Conservation (phyloP, 2,329 filamentous ascomycete species). For the Xylariales sp. region DNA sequence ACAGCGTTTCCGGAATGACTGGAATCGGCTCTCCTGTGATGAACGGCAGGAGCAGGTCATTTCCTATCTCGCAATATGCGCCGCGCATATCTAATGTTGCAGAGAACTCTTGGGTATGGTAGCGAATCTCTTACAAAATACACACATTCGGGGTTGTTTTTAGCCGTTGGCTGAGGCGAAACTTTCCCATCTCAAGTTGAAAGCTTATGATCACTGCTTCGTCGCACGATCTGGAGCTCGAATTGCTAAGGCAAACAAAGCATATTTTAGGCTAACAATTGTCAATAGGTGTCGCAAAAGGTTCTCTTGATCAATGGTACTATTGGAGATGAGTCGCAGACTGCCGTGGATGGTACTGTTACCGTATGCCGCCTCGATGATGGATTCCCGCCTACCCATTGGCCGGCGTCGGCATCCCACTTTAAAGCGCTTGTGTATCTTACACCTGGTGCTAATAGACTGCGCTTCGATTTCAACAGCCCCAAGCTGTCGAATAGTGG, state of each 20-base stretch:
- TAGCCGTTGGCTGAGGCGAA: no score
- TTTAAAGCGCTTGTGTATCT: constrained; percentile 92
- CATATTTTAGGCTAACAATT: constrained; percentile 1
- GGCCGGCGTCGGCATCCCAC: constrained; percentile 84
- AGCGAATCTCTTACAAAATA: no score
- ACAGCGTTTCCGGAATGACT: constrained; percentile 61
- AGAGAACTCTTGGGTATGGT: constrained; percentile 79
- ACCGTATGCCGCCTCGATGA: constrained; percentile 81
- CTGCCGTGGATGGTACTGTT: constrained; percentile 71
- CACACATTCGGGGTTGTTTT: no score
- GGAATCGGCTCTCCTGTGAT: constrained; percentile 53
- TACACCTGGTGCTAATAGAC: constrained; percentile 82
- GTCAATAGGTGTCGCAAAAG: constrained; percentile 78
- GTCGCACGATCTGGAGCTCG: no score
- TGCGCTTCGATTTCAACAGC: constrained; percentile 84
- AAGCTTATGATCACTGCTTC: no score
- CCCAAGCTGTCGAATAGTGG: constrained; percentile 71
- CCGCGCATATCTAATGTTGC: constrained; percentile 74
- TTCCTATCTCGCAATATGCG: constrained; percentile 72
- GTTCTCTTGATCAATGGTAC: constrained; percentile 77
- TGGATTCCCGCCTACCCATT: constrained; percentile 73
- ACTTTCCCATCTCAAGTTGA: no score
- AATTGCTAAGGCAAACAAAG: no score
- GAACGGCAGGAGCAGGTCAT: constrained; percentile 46
- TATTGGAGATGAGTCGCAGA: constrained; percentile 67